phyloP scores from a whole-genome alignment of 495 filamentous ascomycete species.

The Trichodelitschia bisporula region DNA sequence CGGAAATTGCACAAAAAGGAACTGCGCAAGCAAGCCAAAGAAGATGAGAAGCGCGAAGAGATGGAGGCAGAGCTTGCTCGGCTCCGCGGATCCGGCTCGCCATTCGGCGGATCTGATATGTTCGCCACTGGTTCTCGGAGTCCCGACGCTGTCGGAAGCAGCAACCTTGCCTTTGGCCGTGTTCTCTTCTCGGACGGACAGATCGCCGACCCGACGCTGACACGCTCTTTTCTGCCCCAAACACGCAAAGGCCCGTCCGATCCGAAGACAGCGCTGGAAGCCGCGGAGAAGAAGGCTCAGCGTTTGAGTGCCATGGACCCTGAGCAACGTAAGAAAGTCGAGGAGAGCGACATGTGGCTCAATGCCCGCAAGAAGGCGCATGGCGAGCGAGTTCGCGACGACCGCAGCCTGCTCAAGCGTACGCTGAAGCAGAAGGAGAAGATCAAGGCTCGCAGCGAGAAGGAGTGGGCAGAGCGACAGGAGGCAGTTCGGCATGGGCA shows the following conservation, averaged over 20 bases:
- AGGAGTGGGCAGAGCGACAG: slow-evolving; percentile 67
- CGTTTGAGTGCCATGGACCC: slow-evolving; percentile 44
- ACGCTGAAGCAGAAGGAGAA: slow-evolving; percentile 81
- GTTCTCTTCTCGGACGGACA: slow-evolving; percentile 72
- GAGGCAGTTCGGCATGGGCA: slow-evolving; percentile 52
- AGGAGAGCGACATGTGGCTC: slow-evolving; percentile 85
- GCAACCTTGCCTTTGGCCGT: slow-evolving; percentile 67
- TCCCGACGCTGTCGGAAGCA: too few relatives aligned
- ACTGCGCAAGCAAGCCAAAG: slow-evolving; percentile 42
- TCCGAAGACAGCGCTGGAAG: slow-evolving; percentile 43
- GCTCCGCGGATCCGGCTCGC: slow-evolving; percentile 9
- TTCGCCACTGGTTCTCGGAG: slow-evolving; percentile 17
- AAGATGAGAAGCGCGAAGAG: slow-evolving; percentile 46
- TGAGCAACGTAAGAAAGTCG: slow-evolving; percentile 56
- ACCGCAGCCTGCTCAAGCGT: slow-evolving; percentile 77
- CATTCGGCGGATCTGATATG: slow-evolving; percentile 6
- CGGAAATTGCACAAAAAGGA: slow-evolving; percentile 75
- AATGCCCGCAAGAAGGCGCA: slow-evolving; percentile 74
- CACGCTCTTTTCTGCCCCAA: slow-evolving; percentile 27
- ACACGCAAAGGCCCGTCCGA: slow-evolving; percentile 62
- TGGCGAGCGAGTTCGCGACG: slow-evolving; percentile 71
- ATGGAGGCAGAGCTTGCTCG: slow-evolving; percentile 29
- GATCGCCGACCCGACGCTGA: slow-evolving; percentile 39
- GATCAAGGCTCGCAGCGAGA: slow-evolving; percentile 67
- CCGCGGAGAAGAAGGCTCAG: slow-evolving; percentile 42